Base-by-base conservation (phyloP, 1,139 yeast species). In the Saccharomyces uvarum region DNA sequence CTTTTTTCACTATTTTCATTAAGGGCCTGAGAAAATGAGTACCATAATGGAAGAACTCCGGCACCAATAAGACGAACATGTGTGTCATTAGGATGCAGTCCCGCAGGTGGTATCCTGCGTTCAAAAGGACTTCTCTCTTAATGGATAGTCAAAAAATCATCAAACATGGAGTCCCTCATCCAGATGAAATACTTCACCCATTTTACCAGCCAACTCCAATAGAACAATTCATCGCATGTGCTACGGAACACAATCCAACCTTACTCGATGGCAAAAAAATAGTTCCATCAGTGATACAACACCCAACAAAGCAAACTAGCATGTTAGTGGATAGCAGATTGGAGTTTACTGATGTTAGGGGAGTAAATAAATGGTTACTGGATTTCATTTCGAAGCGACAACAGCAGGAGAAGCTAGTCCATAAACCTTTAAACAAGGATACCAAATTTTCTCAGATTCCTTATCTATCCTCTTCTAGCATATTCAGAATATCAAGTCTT, bases 161-260 rank as follows among this genome's bases (percentile, higher is more conserved):
- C 6, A 48, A 28, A 48, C 44, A 27, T 7, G 27, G 9, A 29
- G 54, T 58, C 42, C 66, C 64, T 24, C 29, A 44, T 14, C 57
- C 60, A 5, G 54, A 53, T n/a, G 59, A 63, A 46, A 52, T 59
- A 8, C 52, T 58, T 9, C 68, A 64, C 47, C 65, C 67, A 8
- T 65, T 64, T 51, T 66, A 64, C 49, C 53, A 52, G 14, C 64
- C 66, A 14, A 57, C 58, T 32, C 26, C 50, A 6, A 51, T 58
- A 9, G 68, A 65, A 46, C 61, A 61, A 42, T 59, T 65, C 28
- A 44, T 52, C 9, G 48, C 62, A 19, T 63, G 65, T 53, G 56
- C 58, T 21, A 55, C 54, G 11, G 64, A 62, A 47, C 47, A 41
- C 9, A 53, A 56, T 14, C 61, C 65, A 2, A 31, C 56, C 7